Percentiles rank a stretch among this genome's conserved stretches.
Evolutionary conservation across 768 basidiomycete species (phyloP).

Genomic region (Cantharellus anzutake): DNA sequence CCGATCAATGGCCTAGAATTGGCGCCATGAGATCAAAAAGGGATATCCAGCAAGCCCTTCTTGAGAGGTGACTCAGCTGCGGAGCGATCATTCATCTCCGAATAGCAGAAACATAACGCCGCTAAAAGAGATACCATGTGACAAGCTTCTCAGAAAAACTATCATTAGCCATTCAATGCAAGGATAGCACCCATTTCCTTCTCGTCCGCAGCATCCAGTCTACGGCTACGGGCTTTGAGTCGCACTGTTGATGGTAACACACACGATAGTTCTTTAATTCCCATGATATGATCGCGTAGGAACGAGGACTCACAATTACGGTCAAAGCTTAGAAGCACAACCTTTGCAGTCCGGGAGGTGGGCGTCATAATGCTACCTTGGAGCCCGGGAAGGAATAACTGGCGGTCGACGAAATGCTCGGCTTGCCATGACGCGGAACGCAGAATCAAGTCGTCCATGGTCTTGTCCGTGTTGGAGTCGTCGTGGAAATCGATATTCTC

Average conservation of each 20-base stretch:
- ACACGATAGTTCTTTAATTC: background rate
- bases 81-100: no score
- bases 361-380: constrained; percentile 11
- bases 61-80: no score
- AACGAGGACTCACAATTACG: constrained; percentile 42
- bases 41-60: no score
- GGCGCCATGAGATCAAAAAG: no score
- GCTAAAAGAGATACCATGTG: no score
- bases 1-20: no score
- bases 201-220: constrained; percentile 71
- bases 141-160: no score
- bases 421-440: constrained; percentile 86
- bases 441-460: constrained; percentile 90
- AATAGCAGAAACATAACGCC: no score
- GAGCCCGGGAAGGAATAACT: constrained; percentile 2
- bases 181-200: constrained; percentile 65
- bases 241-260: constrained; percentile 35
- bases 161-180: background rate
- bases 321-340: constrained; percentile 79
- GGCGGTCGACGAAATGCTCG: constrained; percentile 65
- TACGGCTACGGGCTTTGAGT: constrained; percentile 72
- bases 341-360: constrained; percentile 43
- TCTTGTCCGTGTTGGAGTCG: constrained; percentile 36
- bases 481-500: constrained; percentile 57
- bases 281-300: constrained; percentile 7